Evolutionary conservation across 225 moss, liverwort and hornwort species (phyloP).

Genomic region (Rhytidiadelphus loreus): DNA sequence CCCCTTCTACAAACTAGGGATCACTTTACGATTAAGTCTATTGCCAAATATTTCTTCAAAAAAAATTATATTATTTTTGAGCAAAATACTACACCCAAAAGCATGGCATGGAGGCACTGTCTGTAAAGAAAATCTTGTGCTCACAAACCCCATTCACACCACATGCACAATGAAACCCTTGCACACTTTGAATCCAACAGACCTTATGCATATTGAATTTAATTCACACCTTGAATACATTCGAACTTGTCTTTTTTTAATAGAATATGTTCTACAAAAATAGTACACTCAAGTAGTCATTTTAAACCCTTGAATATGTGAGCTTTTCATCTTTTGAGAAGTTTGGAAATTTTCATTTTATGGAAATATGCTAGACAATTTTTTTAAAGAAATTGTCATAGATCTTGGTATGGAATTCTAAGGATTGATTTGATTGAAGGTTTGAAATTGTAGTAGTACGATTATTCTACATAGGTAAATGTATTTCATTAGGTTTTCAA

Average conservation of each 20-base stretch:
- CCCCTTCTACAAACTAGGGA: too few species aligned
- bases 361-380: background rate
- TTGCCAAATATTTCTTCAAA: background rate
- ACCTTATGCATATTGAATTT: background rate
- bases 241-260: background rate
- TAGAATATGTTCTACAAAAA: background rate
- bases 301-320: background rate
- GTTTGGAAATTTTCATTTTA: background rate
- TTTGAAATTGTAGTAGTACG: background rate
- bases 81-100: background rate
- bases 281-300: background rate
- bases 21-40: too few species aligned
- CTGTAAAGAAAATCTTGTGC: background rate
- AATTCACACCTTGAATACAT: background rate
- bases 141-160: too few species aligned
- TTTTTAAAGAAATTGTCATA: background rate
- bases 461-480: background rate
- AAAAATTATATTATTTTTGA: background rate
- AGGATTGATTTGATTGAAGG: background rate
- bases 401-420: background rate
- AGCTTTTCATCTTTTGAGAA: background rate
- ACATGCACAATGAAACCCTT: accelerated
- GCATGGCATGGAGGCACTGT: accelerated
- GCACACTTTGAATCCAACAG: background rate
- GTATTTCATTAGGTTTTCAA: background rate